phyloP scores from a whole-genome alignment of 768 basidiomycete genomes.

The Suillus brevipes region DNA sequence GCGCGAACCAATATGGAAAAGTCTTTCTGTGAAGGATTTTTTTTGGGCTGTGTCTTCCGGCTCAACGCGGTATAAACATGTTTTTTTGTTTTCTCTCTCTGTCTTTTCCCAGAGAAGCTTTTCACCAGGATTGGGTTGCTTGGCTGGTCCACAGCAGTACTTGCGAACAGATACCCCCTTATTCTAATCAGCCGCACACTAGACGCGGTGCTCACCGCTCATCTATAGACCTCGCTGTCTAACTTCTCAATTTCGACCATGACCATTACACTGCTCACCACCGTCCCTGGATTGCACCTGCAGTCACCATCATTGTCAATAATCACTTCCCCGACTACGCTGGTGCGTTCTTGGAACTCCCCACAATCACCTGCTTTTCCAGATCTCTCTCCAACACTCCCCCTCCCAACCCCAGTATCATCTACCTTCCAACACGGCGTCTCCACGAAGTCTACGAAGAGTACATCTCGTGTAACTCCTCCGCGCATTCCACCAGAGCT shows the following conservation, averaged over 20 bases:
- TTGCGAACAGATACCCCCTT: not conserved
- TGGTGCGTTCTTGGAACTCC: slow-evolving; percentile 1
- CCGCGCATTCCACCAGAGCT: slow-evolving; percentile 29
- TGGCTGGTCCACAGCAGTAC: not conserved
- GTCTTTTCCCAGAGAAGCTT: not conserved
- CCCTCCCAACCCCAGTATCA: not conserved
- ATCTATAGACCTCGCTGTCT: not conserved
- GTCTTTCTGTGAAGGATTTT: not conserved
- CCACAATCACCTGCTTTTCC: not conserved
- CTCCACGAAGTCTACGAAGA: not conserved
- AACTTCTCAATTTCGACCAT: not conserved
- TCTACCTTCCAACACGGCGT: not conserved
- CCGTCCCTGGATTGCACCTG: not conserved
- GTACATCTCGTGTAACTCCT: not conserved
- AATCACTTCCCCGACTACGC: not conserved
- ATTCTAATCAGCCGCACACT: not conserved
- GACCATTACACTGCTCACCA: not conserved
- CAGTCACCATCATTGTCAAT: not conserved
- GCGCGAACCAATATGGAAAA: not conserved
- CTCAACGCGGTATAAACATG: slow-evolving; percentile 1
- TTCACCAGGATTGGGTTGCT: not conserved
- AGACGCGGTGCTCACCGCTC: not conserved
- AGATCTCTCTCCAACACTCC: not conserved
- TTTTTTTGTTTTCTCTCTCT: not conserved
- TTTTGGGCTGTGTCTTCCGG: not conserved